Conservation (phyloP, 1,284 basidiomycete species). For the Kwoniella shivajii region DNA sequence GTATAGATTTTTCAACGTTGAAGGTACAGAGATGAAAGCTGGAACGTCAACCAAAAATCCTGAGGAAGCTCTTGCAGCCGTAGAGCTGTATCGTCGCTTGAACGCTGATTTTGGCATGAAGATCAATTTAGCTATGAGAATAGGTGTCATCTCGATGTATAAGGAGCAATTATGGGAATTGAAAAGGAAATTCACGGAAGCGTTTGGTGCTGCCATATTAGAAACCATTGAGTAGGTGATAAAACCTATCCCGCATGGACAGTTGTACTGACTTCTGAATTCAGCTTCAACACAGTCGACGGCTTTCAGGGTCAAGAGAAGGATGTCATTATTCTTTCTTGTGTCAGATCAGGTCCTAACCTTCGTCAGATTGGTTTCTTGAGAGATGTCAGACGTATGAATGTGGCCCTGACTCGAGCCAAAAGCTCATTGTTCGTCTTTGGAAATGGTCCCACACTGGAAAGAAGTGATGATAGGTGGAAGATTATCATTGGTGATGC, state of each 20-base stretch:
- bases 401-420: slow-evolving; percentile 95
- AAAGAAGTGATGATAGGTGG: slow-evolving; percentile 82
- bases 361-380: slow-evolving; percentile 84
- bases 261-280: not conserved
- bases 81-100: slow-evolving; percentile 77
- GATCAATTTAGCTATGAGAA: slow-evolving; percentile 70
- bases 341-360: slow-evolving; percentile 85
- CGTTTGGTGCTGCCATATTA: slow-evolving; percentile 73
- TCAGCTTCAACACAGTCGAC: slow-evolving; percentile 90
- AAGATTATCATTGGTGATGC: slow-evolving; percentile 76
- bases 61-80: slow-evolving; percentile 74
- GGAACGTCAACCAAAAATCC: slow-evolving; percentile 78
- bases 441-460: slow-evolving; percentile 83
- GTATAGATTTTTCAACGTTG: slow-evolving; percentile 87
- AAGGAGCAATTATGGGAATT: slow-evolving; percentile 85
- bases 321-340: slow-evolving; percentile 92
- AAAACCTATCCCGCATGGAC: not conserved
- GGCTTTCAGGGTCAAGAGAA: slow-evolving; percentile 99
- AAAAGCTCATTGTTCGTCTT: slow-evolving; percentile 92
- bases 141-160: slow-evolving; percentile 96
- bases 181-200: slow-evolving; percentile 67
- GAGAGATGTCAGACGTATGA: slow-evolving; percentile 83
- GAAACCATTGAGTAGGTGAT: slow-evolving; percentile 67
- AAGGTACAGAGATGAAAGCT: slow-evolving; percentile 52
- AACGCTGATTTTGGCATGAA: slow-evolving; percentile 63